Evolutionary conservation across 2,329 filamentous ascomycete genomes (phyloP).

Genomic region (Beauveria medogensis): DNA sequence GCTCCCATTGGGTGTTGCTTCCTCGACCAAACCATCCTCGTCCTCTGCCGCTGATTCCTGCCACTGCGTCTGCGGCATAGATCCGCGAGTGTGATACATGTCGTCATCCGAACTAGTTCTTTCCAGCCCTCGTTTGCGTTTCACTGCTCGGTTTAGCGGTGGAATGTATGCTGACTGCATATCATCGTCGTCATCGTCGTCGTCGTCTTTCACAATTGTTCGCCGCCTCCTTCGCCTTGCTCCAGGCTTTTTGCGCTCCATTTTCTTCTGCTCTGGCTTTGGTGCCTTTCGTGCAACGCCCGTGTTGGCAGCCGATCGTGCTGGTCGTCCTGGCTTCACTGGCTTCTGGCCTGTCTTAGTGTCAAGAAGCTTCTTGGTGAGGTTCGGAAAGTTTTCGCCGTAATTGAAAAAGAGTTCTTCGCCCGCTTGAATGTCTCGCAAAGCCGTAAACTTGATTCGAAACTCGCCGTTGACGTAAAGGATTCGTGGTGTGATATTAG

Average conservation of each 20-base stretch:
- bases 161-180: background rate
- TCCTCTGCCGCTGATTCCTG: constrained; percentile 4
- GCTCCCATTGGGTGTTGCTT: constrained; percentile 10
- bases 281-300: constrained; percentile 18
- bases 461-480: constrained; percentile 67
- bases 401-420: constrained; percentile 81
- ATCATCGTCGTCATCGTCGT: background rate
- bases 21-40: constrained; percentile 13
- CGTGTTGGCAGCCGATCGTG: constrained; percentile 14
- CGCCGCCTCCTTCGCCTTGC: constrained; percentile 18
- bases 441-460: constrained; percentile 66
- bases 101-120: background rate
- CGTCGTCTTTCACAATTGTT: background rate
- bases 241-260: constrained; percentile 14
- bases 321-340: constrained; percentile 16
- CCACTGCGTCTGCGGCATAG: background rate
- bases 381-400: constrained; percentile 58
- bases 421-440: constrained; percentile 57
- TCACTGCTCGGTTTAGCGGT: background rate
- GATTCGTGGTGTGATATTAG: constrained; percentile 57
- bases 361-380: constrained; percentile 38
- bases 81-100: background rate
- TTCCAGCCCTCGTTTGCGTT: constrained; percentile 6
- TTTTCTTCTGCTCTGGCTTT: constrained; percentile 19
- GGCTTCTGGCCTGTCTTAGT: constrained; percentile 27